Evolutionary conservation across 805 yeast genomes (phyloP), one percentile per base, ranked within the genome.

Genomic region (Yueomyces sp.): DNA sequence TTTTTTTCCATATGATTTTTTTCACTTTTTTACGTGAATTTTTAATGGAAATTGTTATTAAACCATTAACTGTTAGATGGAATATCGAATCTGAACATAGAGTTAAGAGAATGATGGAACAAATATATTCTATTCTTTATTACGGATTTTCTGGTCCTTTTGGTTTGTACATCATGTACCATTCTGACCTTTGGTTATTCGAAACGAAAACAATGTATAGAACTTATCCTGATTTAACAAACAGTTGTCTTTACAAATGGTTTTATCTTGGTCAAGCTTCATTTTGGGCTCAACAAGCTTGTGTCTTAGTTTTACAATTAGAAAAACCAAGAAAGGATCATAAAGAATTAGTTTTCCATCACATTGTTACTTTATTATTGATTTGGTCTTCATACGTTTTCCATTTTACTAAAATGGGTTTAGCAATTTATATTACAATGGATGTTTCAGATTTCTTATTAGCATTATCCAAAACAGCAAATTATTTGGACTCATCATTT

Each of bases 341-440:
- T 65, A 67, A 77, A 53, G 96, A 87, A 63, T 73, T 87, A 45
- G 83, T 86, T 37, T 77, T 85, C 64, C 96, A 87, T 63, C 96
- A 87, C 61, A 72, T 88, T 47, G 77, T 88, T 50, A 88, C 96
- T 36, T 79, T 88, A 58, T 75, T 84, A 3, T 73, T 88, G 51
- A 86, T 87, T 52, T 78, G 79, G 73, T 68, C 74, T 44, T 82
- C 94, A 11, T 87, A 88, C 63, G 73, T 86, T 50, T 87, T 88
- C 72, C 94, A 87, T 62, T 87, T 85, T 70, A 84, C 94, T n/a
- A 84, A 90, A 81, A 86, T 88, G 74, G 96, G 96, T 4, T 60
- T 87, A 37, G 83, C 80, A n/a, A 74, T 88, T 45, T 87, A 84
- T 62, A 73, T 87, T 54, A 85, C 96, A 28, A 87, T 87, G 96